Base-by-base conservation (phyloP, 345 rosid genomes). In the Syzygium grande region DNA sequence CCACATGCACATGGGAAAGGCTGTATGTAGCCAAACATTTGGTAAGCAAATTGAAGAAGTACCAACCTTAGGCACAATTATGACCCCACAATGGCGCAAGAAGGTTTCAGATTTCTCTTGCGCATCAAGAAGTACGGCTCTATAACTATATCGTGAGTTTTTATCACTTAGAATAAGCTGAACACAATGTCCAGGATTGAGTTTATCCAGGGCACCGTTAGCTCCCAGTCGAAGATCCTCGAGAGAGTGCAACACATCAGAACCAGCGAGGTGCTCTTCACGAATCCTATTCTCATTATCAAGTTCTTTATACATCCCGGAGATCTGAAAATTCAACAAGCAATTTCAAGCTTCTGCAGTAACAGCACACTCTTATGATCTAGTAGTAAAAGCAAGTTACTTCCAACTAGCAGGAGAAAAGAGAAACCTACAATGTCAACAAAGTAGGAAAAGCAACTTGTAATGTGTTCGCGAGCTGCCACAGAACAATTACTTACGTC, bases 11-110 rank as follows among this genome's bases (percentile, higher is more conserved):
- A 22, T 51, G 21, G 59, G 22, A 85, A 19, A n/a, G 78, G 78
- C 54, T 38, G 12, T n/a, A 46, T 54, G 38, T 43, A 86, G 83
- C 55, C 58, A n/a, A 52, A 49, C 34, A 46, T 19, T 5, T 86
- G 51, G 25, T 51, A 58, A n/a, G 19, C 46, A 86, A 68, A 51
- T 87, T 4, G 51, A 59, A 87, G 51, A 55, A 15, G 54, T 87
- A 51, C 87, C 80, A 89, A 97, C 99, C 98, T 95, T 97, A 19
- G 99, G 99, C 88, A 97, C 99, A 87, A 97, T 94, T 89, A 97
- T 95, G 88, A 96, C 94, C 25, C 96, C 99, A 90, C 95, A 96
- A 85, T 94, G 94, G 90, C 91, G 94, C 65, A 91, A 87, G 85
- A 94, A 95, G 73, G 91, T 89, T 85, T 86, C 90, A 19, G 91